Percentiles rank a stretch among this genome's conserved stretches.
phyloP scores from a whole-genome alignment of 73 alveolate species.

The Diophrys appendiculata region DNA sequence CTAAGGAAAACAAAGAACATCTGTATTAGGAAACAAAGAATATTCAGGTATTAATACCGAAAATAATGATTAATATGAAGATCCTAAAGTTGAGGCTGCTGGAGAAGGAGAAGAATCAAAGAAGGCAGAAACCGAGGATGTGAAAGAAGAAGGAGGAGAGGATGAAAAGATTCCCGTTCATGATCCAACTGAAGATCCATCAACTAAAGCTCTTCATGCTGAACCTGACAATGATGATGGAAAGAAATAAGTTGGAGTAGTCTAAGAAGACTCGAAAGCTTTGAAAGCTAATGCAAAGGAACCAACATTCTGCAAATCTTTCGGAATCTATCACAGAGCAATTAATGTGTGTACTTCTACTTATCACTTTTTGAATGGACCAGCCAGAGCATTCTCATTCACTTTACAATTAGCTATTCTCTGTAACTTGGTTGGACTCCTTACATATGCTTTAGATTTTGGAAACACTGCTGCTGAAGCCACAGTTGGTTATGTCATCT shows the following conservation, averaged over 20 bases:
- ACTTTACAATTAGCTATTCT: neutral
- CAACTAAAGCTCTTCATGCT: too few species aligned
- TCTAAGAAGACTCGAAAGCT: neutral
- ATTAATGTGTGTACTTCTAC: neutral
- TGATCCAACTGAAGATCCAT: too few species aligned
- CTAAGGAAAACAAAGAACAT: too few species aligned
- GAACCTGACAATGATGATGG: neutral
- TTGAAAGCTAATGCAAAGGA: neutral
- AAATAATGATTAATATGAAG: too few species aligned
- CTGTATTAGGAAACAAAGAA: too few species aligned
- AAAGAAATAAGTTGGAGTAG: too few species aligned
- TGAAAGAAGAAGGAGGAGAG: too few species aligned
- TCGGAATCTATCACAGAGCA: neutral
- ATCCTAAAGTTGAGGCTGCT: neutral
- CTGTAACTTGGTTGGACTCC: neutral
- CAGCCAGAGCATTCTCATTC: neutral
- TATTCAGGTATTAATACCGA: too few species aligned
- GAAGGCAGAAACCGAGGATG: too few species aligned
- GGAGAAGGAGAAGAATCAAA: neutral
- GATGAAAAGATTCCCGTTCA: too few species aligned
- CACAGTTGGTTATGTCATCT: neutral
- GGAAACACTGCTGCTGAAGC: constrained; percentile 2
- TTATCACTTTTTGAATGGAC: neutral
- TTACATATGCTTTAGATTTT: neutral
- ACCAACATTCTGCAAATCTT: neutral